Base-by-base conservation (phyloP, 2,329 filamentous ascomycete genomes). In the Tolypocladium amazonense region DNA sequence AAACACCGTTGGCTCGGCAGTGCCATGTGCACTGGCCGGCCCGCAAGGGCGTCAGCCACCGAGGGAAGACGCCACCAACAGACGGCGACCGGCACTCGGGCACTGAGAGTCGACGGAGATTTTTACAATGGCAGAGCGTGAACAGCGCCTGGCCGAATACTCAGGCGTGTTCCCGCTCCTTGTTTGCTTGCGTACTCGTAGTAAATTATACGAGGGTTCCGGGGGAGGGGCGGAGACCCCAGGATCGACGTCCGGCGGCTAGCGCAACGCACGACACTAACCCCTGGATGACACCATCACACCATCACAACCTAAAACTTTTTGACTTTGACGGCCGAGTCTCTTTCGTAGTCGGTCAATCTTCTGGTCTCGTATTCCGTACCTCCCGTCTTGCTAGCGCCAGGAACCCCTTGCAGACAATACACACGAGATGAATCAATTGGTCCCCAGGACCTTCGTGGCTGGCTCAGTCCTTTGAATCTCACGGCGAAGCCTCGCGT, bases 251-350 rank as follows among this genome's bases (percentile, higher is more conserved):
- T 38, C 35, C 20, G 59, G 57, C 57, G 45, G 52, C 58, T 52
- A 38, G 57, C 43, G 54, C 47, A 37, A 14, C 58, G 57, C 57
- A 62, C 60, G 59, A 59, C 60, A 61, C 39, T 57, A 58, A 58
- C 57, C 59, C 59, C 62, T 59, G 59, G 57, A 63, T 63, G 52
- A 62, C 60, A 61, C 57, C 62, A 63, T 62, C 60, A 35, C 57
- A 56, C 58, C 56, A 56, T 59, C 23, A 41, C 56, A 43, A 33
- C 38, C 39, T 23, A 53, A 53, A 33, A 11, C 20, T 18, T 27
- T 30, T 53, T 33, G 50, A 35, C 50, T n/a, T 53, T 11, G 15
- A 12, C 8, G 15, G 47, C 27, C 14, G 6, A 18, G 8, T n/a
- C 15, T n/a, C 20, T 45, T 11, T 38, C 33, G 45, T 12, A 15